These are phyloP conservation scores for Rhizopogon vesiculosus DNA, from an alignment of 768 basidiomycete genomes.

Conservation along the genomic window DNA sequence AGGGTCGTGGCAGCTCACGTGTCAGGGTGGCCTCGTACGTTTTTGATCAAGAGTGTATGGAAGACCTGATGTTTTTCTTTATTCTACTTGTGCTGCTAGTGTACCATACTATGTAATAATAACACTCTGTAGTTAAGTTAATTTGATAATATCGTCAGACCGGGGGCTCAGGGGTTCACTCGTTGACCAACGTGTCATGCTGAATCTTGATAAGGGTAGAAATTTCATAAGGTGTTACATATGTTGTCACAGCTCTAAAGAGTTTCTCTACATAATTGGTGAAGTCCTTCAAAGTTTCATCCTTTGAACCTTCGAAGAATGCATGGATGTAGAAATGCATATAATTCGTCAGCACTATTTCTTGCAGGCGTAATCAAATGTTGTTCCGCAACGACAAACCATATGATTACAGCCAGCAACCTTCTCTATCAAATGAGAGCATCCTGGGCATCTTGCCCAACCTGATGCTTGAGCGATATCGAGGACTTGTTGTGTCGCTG, in stretches of 20 bases:
- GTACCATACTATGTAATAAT: no score
- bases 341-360: neutral
- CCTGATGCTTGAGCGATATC: neutral
- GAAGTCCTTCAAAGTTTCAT: neutral
- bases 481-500: neutral
- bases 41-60: no score
- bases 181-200: no score
- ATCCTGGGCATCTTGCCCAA: slow-evolving; percentile 1
- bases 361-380: slow-evolving; percentile 1
- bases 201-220: neutral
- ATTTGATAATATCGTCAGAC: no score
- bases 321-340: neutral
- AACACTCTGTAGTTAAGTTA: no score
- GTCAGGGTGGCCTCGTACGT: no score
- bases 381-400: slow-evolving; percentile 1
- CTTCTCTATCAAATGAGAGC: slow-evolving; percentile 1
- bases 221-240: neutral
- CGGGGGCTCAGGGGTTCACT: no score
- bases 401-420: slow-evolving; percentile 1
- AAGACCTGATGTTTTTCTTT: no score
- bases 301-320: neutral
- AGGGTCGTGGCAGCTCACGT: no score
- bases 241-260: neutral
- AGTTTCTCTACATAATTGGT: neutral
- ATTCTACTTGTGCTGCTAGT: no score